phyloP scores from a whole-genome alignment of 257 asterid species.

The Nicotiana attenuata region DNA sequence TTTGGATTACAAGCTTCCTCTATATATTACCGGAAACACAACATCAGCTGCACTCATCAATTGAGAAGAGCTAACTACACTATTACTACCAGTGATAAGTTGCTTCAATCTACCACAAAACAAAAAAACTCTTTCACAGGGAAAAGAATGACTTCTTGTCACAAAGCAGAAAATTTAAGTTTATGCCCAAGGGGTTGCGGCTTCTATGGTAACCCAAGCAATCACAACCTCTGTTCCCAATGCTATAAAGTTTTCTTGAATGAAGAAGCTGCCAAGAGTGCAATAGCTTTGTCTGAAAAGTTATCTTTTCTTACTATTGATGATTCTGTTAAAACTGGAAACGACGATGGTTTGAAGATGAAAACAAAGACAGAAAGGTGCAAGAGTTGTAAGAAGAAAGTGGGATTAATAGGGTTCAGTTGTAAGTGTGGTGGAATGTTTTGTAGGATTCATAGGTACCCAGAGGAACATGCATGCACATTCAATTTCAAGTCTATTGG shows the following conservation, averaged over 20 bases:
- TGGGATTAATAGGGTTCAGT: slow-evolving; percentile 19
- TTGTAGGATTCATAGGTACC: slow-evolving; percentile 27
- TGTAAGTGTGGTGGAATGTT: slow-evolving; percentile 28
- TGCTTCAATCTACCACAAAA: not conserved
- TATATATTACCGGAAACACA: no score
- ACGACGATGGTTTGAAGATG: not conserved
- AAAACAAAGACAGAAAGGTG: slow-evolving; percentile 12
- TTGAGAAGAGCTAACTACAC: no score
- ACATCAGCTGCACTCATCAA: no score
- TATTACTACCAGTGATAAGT: not conserved
- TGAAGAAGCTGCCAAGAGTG: not conserved
- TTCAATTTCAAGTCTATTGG: slow-evolving; percentile 28
- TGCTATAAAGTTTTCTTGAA: not conserved
- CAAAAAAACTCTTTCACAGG: not conserved
- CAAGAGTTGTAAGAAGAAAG: slow-evolving; percentile 22
- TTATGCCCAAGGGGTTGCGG: not conserved
- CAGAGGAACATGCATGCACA: slow-evolving; percentile 28
- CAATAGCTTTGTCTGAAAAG: not conserved
- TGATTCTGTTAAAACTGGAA: not conserved
- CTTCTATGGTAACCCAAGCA: not conserved
- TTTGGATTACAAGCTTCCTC: no score
- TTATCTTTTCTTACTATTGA: not conserved
- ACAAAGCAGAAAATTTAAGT: not conserved
- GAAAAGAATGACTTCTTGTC: not conserved
- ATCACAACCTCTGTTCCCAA: not conserved